These are phyloP conservation scores for Nemania diffusa DNA, from an alignment of 2,329 filamentous ascomycete genomes.

Conservation along the genomic window DNA sequence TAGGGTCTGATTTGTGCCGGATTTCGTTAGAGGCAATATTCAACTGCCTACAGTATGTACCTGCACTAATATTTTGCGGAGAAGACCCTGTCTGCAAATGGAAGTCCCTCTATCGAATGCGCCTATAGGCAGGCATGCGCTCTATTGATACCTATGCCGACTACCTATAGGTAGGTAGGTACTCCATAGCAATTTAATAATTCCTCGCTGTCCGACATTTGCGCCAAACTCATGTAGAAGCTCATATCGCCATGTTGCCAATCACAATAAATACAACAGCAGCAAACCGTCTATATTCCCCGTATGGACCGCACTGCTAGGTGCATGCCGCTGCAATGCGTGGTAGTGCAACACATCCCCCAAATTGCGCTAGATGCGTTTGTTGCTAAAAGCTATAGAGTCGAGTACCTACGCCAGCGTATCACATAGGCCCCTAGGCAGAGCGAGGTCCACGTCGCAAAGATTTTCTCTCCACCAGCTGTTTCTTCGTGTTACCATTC, in stretches of 20 bases:
- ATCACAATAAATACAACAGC: conserved; percentile 17
- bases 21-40: neutral
- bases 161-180: no score
- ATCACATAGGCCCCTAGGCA: no score
- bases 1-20: neutral
- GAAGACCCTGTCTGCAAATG: conserved; percentile 20
- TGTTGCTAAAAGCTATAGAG: conserved; percentile 4
- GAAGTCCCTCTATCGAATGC: conserved; percentile 20
- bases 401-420: conserved; percentile 8
- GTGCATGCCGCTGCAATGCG: conserved; percentile 7
- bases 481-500: conserved; percentile 26
- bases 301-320: neutral
- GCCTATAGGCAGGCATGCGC: no score
- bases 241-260: conserved; percentile 2
- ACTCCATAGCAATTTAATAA: conserved; percentile 24
- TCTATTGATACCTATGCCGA: no score
- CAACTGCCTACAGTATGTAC: neutral
- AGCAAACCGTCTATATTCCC: neutral
- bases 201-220: conserved; percentile 20
- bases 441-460: conserved; percentile 15
- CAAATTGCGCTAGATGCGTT: conserved; percentile 6
- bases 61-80: conserved; percentile 17
- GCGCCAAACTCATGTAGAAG: neutral
- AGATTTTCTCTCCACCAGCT: conserved; percentile 12
- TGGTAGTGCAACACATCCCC: neutral